phyloP scores from a whole-genome alignment of 805 yeast species.

The Jamesozyma piceae region DNA sequence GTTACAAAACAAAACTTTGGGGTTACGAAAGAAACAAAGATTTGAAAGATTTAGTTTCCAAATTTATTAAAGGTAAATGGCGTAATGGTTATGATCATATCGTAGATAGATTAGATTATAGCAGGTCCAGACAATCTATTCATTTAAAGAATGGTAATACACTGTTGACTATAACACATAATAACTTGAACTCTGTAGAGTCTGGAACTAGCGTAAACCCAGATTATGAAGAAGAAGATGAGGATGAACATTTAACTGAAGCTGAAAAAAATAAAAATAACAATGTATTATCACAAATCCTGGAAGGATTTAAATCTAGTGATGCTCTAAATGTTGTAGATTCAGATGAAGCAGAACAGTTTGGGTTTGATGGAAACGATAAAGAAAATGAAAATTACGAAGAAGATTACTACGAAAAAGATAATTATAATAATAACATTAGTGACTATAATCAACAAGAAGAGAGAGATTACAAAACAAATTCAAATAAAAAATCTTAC shows the following conservation, averaged over 20 bases:
- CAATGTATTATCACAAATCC: constrained; percentile 39
- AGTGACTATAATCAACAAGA: background rate
- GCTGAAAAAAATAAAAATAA: constrained; percentile 38
- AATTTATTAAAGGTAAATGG: constrained; percentile 64
- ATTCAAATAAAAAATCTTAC: background rate
- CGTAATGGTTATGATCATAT: constrained; percentile 70
- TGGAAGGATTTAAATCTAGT: constrained; percentile 44
- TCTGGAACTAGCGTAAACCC: constrained; percentile 5
- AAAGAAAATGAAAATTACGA: background rate
- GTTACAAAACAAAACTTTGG: constrained; percentile 80
- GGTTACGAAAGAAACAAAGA: constrained; percentile 68
- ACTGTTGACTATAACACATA: constrained; percentile 2
- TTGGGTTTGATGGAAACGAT: constrained; percentile 34
- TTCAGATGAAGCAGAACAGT: constrained; percentile 33
- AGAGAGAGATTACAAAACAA: background rate
- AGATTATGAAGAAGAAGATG: constrained; percentile 31
- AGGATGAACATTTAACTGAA: constrained; percentile 28
- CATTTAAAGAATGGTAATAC: constrained; percentile 1
- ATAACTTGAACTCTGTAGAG: background rate
- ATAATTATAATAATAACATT: constrained; percentile 1
- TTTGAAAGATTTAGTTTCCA: constrained; percentile 51
- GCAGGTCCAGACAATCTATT: constrained; percentile 16
- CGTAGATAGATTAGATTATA: constrained; percentile 46
- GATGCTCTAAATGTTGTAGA: constrained; percentile 38
- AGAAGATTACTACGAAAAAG: background rate